Percentiles rank a stretch among this genome's conserved stretches.
phyloP scores from a whole-genome alignment of 2,329 filamentous ascomycete species.

The Cercospora canescens region DNA sequence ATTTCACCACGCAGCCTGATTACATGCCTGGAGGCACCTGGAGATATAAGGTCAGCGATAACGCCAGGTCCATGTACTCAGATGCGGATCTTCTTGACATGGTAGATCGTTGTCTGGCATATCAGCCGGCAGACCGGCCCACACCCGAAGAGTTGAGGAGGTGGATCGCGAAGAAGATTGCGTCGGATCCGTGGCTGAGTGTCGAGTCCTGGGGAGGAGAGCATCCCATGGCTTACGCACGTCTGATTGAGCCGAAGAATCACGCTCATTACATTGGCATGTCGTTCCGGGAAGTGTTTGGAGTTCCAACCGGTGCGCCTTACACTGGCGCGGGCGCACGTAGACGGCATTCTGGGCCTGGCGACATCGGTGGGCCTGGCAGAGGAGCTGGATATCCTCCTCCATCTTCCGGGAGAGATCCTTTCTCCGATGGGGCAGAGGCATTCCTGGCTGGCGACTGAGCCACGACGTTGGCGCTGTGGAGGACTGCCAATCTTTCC shows the following conservation, averaged over 20 bases:
- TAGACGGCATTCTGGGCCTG: background rate
- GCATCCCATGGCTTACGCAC: background rate
- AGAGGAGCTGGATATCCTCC: background rate
- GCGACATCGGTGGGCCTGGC: background rate
- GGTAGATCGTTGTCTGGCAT: conserved; percentile 12
- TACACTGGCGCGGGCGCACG: background rate
- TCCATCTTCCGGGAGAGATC: background rate
- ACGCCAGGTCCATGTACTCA: background rate
- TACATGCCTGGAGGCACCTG: conserved; percentile 2
- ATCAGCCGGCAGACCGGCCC: conserved; percentile 11
- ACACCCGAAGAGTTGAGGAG: background rate
- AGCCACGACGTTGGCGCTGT: background rate
- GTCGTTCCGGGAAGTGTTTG: background rate
- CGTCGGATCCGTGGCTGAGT: background rate
- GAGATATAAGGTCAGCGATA: background rate
- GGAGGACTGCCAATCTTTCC: background rate
- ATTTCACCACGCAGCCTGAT: background rate
- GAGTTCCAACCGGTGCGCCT: background rate
- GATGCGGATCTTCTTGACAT: background rate
- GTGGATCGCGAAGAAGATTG: background rate
- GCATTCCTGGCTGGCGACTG: background rate
- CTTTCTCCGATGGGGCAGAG: background rate
- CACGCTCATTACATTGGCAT: background rate
- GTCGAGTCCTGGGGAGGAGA: conserved; percentile 1
- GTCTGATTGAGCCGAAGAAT: background rate